Percentiles rank a stretch among this genome's conserved stretches.
These are phyloP conservation scores for Tuber indicum DNA, from an alignment of 495 filamentous ascomycete species.

Conservation along the genomic window DNA sequence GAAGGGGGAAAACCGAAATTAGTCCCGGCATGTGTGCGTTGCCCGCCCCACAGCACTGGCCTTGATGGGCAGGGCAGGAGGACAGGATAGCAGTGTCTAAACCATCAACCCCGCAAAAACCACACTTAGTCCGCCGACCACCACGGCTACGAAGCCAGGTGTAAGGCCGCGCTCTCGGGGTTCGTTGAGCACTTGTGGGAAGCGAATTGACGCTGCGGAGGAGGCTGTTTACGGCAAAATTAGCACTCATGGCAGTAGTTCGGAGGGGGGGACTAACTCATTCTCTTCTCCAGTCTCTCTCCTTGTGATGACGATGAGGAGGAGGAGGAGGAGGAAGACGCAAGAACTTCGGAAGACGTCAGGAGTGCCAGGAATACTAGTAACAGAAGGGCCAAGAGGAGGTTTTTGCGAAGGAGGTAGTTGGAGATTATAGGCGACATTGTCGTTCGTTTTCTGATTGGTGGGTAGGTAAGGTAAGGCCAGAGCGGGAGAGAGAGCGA, in stretches of 20 bases:
- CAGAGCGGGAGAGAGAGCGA: background rate
- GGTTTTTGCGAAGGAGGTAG: background rate
- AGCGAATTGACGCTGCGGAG: slow-evolving; percentile 30
- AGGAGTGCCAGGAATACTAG: background rate
- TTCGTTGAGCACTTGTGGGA: slow-evolving; percentile 29
- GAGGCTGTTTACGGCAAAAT: slow-evolving; percentile 18
- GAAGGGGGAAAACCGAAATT: slow-evolving; percentile 1
- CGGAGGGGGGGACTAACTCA: slow-evolving; percentile 20
- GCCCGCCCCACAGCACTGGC: background rate
- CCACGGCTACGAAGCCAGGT: slow-evolving; percentile 27
- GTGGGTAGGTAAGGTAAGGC: background rate
- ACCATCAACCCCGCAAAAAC: slow-evolving; percentile 34
- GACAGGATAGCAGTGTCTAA: slow-evolving; percentile 7
- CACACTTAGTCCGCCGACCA: slow-evolving; percentile 31
- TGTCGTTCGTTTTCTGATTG: background rate
- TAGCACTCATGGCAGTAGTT: background rate
- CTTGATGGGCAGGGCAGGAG: background rate
- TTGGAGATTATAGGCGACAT: background rate
- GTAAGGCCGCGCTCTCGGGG: slow-evolving; percentile 30
- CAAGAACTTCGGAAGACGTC: background rate
- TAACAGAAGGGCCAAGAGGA: background rate
- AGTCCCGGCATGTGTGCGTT: slow-evolving; percentile 14
- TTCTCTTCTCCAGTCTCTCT: slow-evolving; percentile 10
- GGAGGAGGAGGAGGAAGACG: background rate
- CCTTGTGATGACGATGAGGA: background rate